Conservation (phyloP, 2,329 filamentous ascomycete genomes). For the Calonectria pseudoreteaudii region DNA sequence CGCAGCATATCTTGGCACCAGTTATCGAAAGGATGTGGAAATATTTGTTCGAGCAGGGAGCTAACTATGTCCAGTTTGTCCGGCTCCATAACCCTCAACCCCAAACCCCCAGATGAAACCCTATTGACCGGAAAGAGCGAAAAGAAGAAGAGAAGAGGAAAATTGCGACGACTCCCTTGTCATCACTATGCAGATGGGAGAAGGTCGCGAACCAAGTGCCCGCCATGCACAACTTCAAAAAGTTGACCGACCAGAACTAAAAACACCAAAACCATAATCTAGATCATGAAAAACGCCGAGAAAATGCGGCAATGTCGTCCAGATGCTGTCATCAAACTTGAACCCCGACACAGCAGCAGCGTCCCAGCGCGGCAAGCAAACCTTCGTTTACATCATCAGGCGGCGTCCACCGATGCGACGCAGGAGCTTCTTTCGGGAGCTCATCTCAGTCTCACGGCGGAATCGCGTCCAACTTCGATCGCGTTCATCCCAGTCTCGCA, state of each 20-base stretch:
- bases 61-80: conserved; percentile 32
- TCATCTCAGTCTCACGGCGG: conserved; percentile 52
- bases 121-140: conserved; percentile 26
- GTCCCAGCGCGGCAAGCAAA: conserved; percentile 35
- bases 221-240: conserved; percentile 22
- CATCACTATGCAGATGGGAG: conserved; percentile 25
- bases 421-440: conserved; percentile 52
- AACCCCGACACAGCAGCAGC: conserved; percentile 32
- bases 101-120: conserved; percentile 24
- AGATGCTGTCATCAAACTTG: conserved; percentile 34
- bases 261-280: conserved; percentile 32
- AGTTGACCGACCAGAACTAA: conserved; percentile 23
- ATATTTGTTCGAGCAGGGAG: conserved; percentile 28
- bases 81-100: conserved; percentile 3
- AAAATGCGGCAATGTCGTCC: conserved; percentile 43
- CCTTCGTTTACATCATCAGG: conserved; percentile 37
- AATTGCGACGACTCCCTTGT: conserved; percentile 19
- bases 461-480: conserved; percentile 60
- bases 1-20: conserved; percentile 13
- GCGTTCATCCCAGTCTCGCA: conserved; percentile 63
- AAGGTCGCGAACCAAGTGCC: conserved; percentile 13
- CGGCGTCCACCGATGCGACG: conserved; percentile 54
- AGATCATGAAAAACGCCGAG: conserved; percentile 40
- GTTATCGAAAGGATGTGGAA: conserved; percentile 15
- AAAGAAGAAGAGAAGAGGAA: neutral